Evolutionary conservation across 108 stramenopile species (phyloP).

Genomic region (Craspedostauros australis): DNA sequence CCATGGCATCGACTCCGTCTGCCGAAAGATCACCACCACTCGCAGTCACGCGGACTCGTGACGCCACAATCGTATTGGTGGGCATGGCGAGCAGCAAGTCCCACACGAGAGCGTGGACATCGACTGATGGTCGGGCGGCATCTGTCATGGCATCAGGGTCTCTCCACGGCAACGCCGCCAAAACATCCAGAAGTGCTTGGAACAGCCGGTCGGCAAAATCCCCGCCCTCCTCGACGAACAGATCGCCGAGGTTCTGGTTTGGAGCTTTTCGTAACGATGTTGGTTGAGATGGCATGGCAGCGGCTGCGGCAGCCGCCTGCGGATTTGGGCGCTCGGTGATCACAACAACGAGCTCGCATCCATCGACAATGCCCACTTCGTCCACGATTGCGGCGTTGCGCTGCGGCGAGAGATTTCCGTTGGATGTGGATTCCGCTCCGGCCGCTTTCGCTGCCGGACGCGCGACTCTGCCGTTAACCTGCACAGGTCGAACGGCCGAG

Average conservation of each 20-base stretch:
- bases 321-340: conserved; percentile 40
- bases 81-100: conserved; percentile 90
- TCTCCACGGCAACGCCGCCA: conserved; percentile 54
- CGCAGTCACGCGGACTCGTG: conserved; percentile 45
- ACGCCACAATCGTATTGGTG: conserved; percentile 64
- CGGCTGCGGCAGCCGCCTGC: not conserved
- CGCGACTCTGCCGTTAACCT: conserved; percentile 32
- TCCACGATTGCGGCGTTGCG: conserved; percentile 62
- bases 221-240: conserved; percentile 49
- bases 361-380: conserved; percentile 67
- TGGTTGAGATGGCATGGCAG: too few species aligned
- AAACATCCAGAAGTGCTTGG: conserved; percentile 50
- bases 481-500: conserved; percentile 48
- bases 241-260: conserved; percentile 46
- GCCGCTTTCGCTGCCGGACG: not conserved
- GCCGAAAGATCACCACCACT: conserved; percentile 1
- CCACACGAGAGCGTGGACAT: conserved; percentile 81
- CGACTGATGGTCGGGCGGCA: conserved; percentile 1
- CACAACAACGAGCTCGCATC: conserved; percentile 69
- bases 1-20: conserved; percentile 49
- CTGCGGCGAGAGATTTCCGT: conserved; percentile 31
- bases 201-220: conserved; percentile 65
- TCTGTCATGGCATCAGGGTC: conserved; percentile 21
- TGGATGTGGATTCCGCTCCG: conserved; percentile 12
- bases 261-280: conserved; percentile 4